Conservation (phyloP, 495 filamentous ascomycete genomes). For the Hyaloscypha hepaticicola region DNA sequence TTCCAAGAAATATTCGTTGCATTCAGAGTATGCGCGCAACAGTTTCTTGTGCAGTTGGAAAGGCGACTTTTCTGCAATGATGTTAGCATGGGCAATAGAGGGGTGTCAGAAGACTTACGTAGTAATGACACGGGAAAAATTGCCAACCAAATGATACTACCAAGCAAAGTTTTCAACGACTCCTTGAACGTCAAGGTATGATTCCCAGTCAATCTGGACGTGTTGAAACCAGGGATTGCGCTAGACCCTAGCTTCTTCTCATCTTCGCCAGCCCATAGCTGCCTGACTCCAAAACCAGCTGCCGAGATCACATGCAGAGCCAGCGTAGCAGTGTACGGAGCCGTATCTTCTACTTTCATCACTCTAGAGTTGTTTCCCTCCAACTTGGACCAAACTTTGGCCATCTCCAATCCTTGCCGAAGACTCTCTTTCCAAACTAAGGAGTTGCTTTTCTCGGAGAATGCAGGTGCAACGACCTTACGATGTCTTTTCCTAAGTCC, state of each 20-base stretch:
- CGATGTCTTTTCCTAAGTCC: slow-evolving; percentile 64
- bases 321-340: slow-evolving; percentile 19
- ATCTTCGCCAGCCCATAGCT: slow-evolving; percentile 55
- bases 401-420: slow-evolving; percentile 20
- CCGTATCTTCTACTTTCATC: slow-evolving; percentile 23
- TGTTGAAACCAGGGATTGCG: slow-evolving; percentile 37
- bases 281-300: slow-evolving; percentile 40
- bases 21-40: slow-evolving; percentile 13
- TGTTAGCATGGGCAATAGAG: not conserved
- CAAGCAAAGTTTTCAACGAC: slow-evolving; percentile 20
- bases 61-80: slow-evolving; percentile 13
- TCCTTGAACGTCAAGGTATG: slow-evolving; percentile 57
- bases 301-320: slow-evolving; percentile 28
- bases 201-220: slow-evolving; percentile 39
- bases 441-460: slow-evolving; percentile 69
- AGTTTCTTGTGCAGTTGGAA: slow-evolving; percentile 23
- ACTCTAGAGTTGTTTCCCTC: slow-evolving; percentile 7
- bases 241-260: slow-evolving; percentile 39
- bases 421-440: slow-evolving; percentile 43
- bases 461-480: slow-evolving; percentile 65
- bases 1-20: slow-evolving; percentile 24
- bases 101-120: too few species aligned
- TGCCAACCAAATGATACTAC: slow-evolving; percentile 57
- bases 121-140: slow-evolving; percentile 50
- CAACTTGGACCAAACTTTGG: slow-evolving; percentile 11